A percentile compares a stretch with the other conserved stretches of the same genome.
Conservation (phyloP, 495 filamentous ascomycete species). For the Rostrohypoxylon terebratum region DNA sequence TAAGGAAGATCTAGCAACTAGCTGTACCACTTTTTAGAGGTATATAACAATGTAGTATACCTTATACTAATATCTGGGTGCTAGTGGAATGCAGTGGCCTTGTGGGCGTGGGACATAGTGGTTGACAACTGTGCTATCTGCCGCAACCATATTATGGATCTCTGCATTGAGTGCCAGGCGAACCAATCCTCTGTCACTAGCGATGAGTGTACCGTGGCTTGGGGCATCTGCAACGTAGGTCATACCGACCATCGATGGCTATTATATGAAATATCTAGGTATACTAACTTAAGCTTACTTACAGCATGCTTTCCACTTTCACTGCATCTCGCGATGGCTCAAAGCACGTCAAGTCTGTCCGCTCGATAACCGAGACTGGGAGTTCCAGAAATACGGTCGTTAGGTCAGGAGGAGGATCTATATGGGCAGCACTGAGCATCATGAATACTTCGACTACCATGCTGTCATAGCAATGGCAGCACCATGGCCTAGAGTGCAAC, state of each 20-base stretch:
- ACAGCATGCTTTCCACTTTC: slow-evolving; percentile 99
- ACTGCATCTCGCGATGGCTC: slow-evolving; percentile 99
- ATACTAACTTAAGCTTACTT: slow-evolving; percentile 38
- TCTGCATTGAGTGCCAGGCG: slow-evolving; percentile 99
- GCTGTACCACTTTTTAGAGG: neutral
- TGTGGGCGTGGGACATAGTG: slow-evolving; percentile 99
- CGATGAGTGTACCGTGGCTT: slow-evolving; percentile 98
- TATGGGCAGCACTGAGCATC: neutral
- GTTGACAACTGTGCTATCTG: slow-evolving; percentile 99
- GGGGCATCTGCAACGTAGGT: slow-evolving; percentile 98
- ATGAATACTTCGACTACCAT: neutral
- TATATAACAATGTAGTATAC: neutral
- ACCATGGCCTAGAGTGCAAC: slow-evolving; percentile 1
- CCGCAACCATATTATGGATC: slow-evolving; percentile 99
- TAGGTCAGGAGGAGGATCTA: slow-evolving; percentile 44
- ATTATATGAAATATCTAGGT: slow-evolving; percentile 9
- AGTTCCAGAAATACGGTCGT: slow-evolving; percentile 97
- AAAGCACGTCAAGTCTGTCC: slow-evolving; percentile 99
- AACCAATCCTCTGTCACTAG: slow-evolving; percentile 98
- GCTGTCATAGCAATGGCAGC: neutral
- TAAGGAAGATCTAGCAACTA: slow-evolving; percentile 51
- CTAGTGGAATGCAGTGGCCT: slow-evolving; percentile 98
- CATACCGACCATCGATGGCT: neutral
- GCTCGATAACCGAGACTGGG: slow-evolving; percentile 98
- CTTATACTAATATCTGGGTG: slow-evolving; percentile 37